Conservation (phyloP, 306 rosid genomes). For the Inga leiocalycina region DNA sequence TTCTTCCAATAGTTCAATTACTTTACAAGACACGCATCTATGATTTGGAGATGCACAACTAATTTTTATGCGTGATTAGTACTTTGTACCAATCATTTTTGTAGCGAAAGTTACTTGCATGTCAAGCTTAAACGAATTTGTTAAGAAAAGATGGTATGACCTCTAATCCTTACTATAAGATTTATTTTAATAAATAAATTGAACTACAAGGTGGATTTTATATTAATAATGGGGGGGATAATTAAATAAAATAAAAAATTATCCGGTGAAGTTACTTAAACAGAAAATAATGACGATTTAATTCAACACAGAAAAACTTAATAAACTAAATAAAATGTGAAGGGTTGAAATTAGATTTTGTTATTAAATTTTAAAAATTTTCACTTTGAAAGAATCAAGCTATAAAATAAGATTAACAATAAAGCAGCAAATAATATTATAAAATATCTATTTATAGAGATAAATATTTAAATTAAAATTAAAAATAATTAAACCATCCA, state of each 20-base stretch:
- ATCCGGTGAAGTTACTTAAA: not conserved
- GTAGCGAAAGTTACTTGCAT: not conserved
- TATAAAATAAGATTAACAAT: not conserved
- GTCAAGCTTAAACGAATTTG: not conserved
- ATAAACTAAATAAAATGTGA: not conserved
- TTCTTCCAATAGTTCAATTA: not conserved
- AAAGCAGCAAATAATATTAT: not conserved
- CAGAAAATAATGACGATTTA: not conserved
- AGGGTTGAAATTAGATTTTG: not conserved
- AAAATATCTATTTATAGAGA: not conserved
- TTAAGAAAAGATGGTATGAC: too few relatives aligned
- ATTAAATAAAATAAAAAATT: too few relatives aligned
- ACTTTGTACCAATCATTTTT: not conserved
- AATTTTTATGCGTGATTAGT: not conserved
- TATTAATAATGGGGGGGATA: not conserved
- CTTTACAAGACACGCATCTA: not conserved
- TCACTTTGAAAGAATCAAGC: not conserved
- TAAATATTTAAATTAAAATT: not conserved
- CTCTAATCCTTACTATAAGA: too few relatives aligned
- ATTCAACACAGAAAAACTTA: too few relatives aligned
- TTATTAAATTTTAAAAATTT: not conserved
- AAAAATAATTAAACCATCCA: not conserved
- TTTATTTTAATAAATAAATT: too few relatives aligned
- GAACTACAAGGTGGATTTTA: too few relatives aligned
- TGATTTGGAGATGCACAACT: not conserved